These are phyloP conservation scores for Polymyxa betae DNA, from an alignment of 208 protist genomes.

Conservation along the genomic window DNA sequence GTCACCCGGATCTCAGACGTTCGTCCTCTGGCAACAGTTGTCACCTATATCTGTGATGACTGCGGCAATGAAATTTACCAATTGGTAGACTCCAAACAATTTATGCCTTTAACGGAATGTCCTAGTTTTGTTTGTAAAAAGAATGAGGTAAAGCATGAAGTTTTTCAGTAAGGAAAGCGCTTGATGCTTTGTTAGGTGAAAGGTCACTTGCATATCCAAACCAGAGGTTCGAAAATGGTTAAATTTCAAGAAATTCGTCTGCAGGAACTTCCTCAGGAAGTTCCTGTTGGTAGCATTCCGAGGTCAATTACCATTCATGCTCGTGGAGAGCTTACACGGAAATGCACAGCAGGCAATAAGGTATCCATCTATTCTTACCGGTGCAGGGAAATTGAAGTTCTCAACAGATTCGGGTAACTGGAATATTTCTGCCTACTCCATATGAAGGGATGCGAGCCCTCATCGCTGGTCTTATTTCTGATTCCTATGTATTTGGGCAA, in stretches of 20 bases:
- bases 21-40: constrained; percentile 79
- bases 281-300: constrained; percentile 83
- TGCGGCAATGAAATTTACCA: constrained; percentile 83
- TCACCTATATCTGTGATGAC: constrained; percentile 82
- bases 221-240: constrained; percentile 82
- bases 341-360: constrained; percentile 75
- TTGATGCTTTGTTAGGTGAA: constrained; percentile 69
- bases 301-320: constrained; percentile 78
- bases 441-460: constrained; percentile 75
- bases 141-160: background rate
- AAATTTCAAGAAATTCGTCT: constrained; percentile 85
- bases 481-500: constrained; percentile 81
- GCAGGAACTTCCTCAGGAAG: constrained; percentile 79
- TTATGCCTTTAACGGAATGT: constrained; percentile 76
- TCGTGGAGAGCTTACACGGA: constrained; percentile 75
- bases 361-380: background rate
- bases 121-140: constrained; percentile 5
- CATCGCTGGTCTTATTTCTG: constrained; percentile 73
- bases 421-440: constrained; percentile 65
- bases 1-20: constrained; percentile 82
- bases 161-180: background rate
- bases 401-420: constrained; percentile 64
- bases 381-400: background rate
- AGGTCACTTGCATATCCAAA: constrained; percentile 76
- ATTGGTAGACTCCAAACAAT: constrained; percentile 70